Percentiles rank a stretch among this genome's conserved stretches.
phyloP scores from a whole-genome alignment of 2,329 filamentous ascomycete species.

The Trichoderma aggressivum region DNA sequence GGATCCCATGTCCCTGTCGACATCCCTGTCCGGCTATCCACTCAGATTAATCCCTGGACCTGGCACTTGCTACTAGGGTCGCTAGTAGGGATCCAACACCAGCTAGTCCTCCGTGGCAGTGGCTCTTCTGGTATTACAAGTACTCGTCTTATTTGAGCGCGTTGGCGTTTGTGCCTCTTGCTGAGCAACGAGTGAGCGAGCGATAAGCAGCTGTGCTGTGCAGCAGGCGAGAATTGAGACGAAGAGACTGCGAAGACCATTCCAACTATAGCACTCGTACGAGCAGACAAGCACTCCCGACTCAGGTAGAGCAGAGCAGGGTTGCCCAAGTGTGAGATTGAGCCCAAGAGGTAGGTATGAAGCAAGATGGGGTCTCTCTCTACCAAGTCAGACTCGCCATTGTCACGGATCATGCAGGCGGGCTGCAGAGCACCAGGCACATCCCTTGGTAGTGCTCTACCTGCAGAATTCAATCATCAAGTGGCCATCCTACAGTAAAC shows the following conservation, averaged over 20 bases:
- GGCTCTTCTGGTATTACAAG: background rate
- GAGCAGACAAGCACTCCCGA: background rate
- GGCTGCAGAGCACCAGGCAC: background rate
- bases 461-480: background rate
- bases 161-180: background rate
- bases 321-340: background rate
- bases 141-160: background rate
- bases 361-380: background rate
- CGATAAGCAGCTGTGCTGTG: background rate
- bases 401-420: background rate
- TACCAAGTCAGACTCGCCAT: background rate
- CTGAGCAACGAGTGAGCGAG: background rate
- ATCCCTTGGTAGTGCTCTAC: background rate
- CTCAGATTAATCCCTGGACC: background rate
- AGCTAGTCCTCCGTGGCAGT: background rate
- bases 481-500: background rate
- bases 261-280: background rate
- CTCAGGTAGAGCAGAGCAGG: background rate
- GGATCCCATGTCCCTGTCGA: background rate
- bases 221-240: background rate
- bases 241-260: background rate
- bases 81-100: background rate
- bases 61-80: conserved; percentile 1
- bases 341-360: background rate
- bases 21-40: background rate